Evolutionary conservation across 352 stramenopile genomes (phyloP).

Genomic region (Peronospora destructor): DNA sequence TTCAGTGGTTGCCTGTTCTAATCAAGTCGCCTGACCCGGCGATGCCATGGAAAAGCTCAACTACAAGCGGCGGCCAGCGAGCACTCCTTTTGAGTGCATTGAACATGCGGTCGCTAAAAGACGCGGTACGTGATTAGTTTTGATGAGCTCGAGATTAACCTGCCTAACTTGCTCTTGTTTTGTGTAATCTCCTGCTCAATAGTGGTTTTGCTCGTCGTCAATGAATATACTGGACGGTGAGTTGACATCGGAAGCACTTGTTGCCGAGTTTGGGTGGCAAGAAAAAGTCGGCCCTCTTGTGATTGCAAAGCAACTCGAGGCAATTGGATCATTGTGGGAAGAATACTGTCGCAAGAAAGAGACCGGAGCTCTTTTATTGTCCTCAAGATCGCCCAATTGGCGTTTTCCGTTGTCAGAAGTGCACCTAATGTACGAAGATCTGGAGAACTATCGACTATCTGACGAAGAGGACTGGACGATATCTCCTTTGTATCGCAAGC

Average conservation of each 20-base stretch:
- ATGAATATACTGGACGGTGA: slow-evolving; percentile 50
- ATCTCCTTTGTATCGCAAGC: slow-evolving; percentile 28
- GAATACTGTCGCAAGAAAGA: slow-evolving; percentile 13
- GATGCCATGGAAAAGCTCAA: slow-evolving; percentile 54
- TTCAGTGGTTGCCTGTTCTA: slow-evolving; percentile 41
- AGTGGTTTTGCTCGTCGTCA: slow-evolving; percentile 64
- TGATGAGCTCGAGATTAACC: slow-evolving; percentile 1
- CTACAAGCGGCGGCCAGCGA: neutral
- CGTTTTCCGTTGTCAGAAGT: slow-evolving; percentile 42
- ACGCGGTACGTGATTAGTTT: slow-evolving; percentile 40
- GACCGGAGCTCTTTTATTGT: neutral
- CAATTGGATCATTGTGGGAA: slow-evolving; percentile 35
- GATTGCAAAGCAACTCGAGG: slow-evolving; percentile 47
- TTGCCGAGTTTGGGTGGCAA: slow-evolving; percentile 54
- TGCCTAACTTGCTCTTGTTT: slow-evolving; percentile 7
- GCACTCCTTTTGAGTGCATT: slow-evolving; percentile 34
- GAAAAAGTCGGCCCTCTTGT: slow-evolving; percentile 32
- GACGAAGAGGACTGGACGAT: slow-evolving; percentile 28
- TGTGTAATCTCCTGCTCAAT: slow-evolving; percentile 4
- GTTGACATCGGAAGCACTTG: slow-evolving; percentile 44
- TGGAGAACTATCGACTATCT: slow-evolving; percentile 33
- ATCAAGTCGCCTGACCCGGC: slow-evolving; percentile 23
- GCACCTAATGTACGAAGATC: slow-evolving; percentile 45
- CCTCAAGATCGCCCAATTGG: slow-evolving; percentile 7
- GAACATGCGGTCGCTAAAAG: slow-evolving; percentile 39